These are phyloP conservation scores for Myrmaecium sp. DNA, from an alignment of 2,329 filamentous ascomycete genomes.

Conservation along the genomic window DNA sequence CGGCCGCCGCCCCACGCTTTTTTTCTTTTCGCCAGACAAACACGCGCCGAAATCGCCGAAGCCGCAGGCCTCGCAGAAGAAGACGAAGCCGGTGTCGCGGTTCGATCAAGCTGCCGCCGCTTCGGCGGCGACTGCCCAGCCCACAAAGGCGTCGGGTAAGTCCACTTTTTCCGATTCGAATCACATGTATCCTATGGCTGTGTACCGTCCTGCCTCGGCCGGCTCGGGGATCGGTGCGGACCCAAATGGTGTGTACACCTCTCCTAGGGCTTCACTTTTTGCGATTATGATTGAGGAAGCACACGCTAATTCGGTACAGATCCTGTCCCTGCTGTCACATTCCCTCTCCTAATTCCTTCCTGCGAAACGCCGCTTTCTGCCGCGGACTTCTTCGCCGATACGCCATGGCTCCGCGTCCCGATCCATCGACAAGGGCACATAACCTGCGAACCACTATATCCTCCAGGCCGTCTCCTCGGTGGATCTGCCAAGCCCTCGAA, in stretches of 20 bases:
- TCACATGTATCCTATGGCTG: conserved; percentile 4
- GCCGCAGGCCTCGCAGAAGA: conserved; percentile 14
- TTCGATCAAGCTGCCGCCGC: conserved; percentile 30
- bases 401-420: conserved; percentile 69
- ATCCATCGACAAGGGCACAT: conserved; percentile 43
- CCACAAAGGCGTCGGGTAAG: conserved; percentile 30
- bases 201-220: conserved; percentile 9
- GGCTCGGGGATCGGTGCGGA: no score
- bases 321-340: conserved; percentile 2
- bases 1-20: background rate
- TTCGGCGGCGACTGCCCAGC: conserved; percentile 21
- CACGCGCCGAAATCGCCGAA: conserved; percentile 12
- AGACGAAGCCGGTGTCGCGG: conserved; percentile 23
- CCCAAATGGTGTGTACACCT: no score
- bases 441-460: conserved; percentile 42
- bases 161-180: conserved; percentile 8
- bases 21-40: conserved; percentile 11
- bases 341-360: conserved; percentile 3
- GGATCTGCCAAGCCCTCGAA: conserved; percentile 73
- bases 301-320: conserved; percentile 1
- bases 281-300: no score
- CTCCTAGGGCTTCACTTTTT: no score
- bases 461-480: conserved; percentile 56
- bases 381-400: conserved; percentile 59
- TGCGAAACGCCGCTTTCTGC: conserved; percentile 19